A percentile compares a stretch with the other conserved stretches of the same genome.
phyloP scores from a whole-genome alignment of 2,329 filamentous ascomycete species.

The Talaromyces sp. region DNA sequence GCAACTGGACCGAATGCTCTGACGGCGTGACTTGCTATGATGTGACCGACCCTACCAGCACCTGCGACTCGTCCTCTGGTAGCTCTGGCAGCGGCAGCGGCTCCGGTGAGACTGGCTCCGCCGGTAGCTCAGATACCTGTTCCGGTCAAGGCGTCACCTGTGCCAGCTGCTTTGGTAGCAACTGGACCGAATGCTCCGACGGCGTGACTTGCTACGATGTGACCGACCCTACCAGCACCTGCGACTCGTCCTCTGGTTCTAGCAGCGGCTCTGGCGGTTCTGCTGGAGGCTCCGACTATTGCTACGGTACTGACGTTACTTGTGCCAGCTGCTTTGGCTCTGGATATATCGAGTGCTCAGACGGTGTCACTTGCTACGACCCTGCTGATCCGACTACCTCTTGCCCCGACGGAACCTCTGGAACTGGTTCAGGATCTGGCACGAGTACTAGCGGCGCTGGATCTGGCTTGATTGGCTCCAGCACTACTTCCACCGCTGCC shows the following conservation, averaged over 20 bases:
- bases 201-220: not conserved
- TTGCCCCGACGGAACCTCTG: conserved; percentile 1
- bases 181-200: conserved; percentile 10
- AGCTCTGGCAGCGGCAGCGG: conserved; percentile 10
- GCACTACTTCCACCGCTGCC: conserved; percentile 2
- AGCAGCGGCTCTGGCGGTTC: conserved; percentile 10
- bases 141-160: conserved; percentile 7
- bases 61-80: conserved; percentile 1
- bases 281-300: conserved; percentile 11
- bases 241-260: no score
- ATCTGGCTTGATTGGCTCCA: not conserved
- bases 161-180: conserved; percentile 14
- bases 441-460: conserved; percentile 5
- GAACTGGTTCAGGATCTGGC: conserved; percentile 7
- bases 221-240: conserved; percentile 5
- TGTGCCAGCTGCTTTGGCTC: conserved; percentile 16
- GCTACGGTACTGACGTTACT: conserved; percentile 6
- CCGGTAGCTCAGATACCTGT: conserved; percentile 8
- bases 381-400: conserved; percentile 2
- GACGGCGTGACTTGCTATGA: conserved; percentile 6
- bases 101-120: conserved; percentile 14
- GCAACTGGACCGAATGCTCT: conserved; percentile 4
- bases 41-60: conserved; percentile 2
- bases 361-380: conserved; percentile 3
- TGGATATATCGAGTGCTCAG: no score